phyloP scores from a whole-genome alignment of 495 filamentous ascomycete genomes.

The Aspergillus asperescens region DNA sequence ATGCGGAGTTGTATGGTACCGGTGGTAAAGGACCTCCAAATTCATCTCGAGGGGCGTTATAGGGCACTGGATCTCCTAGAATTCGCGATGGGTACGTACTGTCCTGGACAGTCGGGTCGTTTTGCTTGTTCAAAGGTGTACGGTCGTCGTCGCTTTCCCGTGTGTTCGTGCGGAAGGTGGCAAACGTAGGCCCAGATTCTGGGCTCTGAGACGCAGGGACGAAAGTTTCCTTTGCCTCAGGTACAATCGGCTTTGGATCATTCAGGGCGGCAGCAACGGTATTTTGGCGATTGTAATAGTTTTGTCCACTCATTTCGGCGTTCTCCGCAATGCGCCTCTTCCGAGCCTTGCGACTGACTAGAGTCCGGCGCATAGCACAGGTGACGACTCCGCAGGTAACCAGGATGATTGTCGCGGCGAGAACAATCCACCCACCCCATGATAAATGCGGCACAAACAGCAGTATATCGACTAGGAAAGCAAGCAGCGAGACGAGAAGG shows the following conservation, averaged over 20 bases:
- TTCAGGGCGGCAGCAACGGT: conserved; percentile 39
- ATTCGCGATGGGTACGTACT: conserved; percentile 15
- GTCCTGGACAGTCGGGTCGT: conserved; percentile 26
- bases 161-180: conserved; percentile 66
- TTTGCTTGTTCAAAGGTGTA: conserved; percentile 67
- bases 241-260: conserved; percentile 32
- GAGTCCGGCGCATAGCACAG: conserved; percentile 93
- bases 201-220: conserved; percentile 39
- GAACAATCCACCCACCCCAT: conserved; percentile 93
- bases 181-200: conserved; percentile 67
- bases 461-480: conserved; percentile 92
- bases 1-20: conserved; percentile 33
- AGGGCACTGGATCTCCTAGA: conserved; percentile 24
- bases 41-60: conserved; percentile 55
- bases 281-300: conserved; percentile 75
- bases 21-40: conserved; percentile 60
- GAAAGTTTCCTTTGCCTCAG: conserved; percentile 51
- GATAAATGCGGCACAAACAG: conserved; percentile 90
- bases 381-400: conserved; percentile 78
- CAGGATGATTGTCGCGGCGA: conserved; percentile 84
- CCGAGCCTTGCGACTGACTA: conserved; percentile 86
- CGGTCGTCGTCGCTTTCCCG: conserved; percentile 69
- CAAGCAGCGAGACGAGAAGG: conserved; percentile 75
- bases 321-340: conserved; percentile 90
- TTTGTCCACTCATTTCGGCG: conserved; percentile 90